These are phyloP conservation scores for Globisporangium barbulae DNA, from an alignment of 352 stramenopile genomes.

Conservation along the genomic window DNA sequence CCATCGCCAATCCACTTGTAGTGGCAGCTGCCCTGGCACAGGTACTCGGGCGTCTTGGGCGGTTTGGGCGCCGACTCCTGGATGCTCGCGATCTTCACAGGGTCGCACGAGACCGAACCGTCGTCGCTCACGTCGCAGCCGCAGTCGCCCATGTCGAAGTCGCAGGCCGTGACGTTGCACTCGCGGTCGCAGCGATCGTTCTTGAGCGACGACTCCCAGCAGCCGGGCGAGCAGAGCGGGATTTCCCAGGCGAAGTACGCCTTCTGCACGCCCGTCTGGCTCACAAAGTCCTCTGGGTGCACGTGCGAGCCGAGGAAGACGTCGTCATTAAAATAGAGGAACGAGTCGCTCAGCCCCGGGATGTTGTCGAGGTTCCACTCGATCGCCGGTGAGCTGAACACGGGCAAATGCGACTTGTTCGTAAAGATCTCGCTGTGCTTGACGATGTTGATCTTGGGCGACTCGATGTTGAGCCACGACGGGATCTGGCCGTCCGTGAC, in stretches of 20 bases:
- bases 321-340: conserved; percentile 97
- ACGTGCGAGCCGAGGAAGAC: conserved; percentile 90
- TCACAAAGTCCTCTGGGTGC: conserved; percentile 91
- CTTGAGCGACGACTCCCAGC: conserved; percentile 61
- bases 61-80: conserved; percentile 46
- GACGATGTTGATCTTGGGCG: conserved; percentile 80
- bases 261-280: conserved; percentile 83
- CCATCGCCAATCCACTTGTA: conserved; percentile 84
- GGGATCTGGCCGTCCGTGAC: conserved; percentile 95
- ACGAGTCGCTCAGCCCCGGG: conserved; percentile 87
- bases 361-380: conserved; percentile 94
- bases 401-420: conserved; percentile 87
- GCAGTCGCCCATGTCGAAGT: conserved; percentile 94
- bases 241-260: conserved; percentile 93
- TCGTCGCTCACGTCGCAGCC: conserved; percentile 64
- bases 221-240: conserved; percentile 83
- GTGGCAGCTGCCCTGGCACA: conserved; percentile 72
- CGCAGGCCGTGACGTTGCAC: conserved; percentile 89
- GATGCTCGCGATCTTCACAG: conserved; percentile 57
- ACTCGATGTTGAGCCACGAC: conserved; percentile 89
- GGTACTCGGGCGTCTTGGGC: conserved; percentile 43
- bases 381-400: conserved; percentile 94
- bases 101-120: conserved; percentile 49
- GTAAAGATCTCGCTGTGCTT: conserved; percentile 90
- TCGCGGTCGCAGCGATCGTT: conserved; percentile 87